Evolutionary conservation across 371 early-diverging fungal species (phyloP).

Genomic region (Mucor sp.): DNA sequence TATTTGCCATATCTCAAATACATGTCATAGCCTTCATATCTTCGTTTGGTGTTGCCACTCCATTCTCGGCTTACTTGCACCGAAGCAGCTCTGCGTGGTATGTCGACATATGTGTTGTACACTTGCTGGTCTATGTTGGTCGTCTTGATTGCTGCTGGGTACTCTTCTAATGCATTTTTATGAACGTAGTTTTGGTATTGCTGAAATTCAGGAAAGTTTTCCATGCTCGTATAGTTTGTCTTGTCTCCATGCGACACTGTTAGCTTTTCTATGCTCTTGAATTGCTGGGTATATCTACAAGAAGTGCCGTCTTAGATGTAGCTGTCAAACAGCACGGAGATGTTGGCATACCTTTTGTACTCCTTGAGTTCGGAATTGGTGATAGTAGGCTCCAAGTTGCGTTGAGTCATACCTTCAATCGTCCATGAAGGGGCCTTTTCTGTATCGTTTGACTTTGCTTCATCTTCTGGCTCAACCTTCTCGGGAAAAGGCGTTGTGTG

Average conservation of each 20-base stretch:
- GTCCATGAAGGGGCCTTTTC: conserved; percentile 38
- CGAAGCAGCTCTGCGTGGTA: conserved; percentile 48
- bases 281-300: conserved; percentile 57
- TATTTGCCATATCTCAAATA: conserved; percentile 47
- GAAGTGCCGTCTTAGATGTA: not conserved
- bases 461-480: conserved; percentile 22
- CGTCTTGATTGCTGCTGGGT: conserved; percentile 35
- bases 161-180: conserved; percentile 37
- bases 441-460: conserved; percentile 15
- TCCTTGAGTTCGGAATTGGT: conserved; percentile 54
- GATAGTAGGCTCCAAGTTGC: conserved; percentile 61
- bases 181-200: conserved; percentile 49
- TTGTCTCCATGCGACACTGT: conserved; percentile 35
- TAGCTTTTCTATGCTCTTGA: conserved; percentile 39
- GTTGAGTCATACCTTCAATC: conserved; percentile 54
- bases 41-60: conserved; percentile 37
- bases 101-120: conserved; percentile 48
- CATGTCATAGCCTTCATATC: conserved; percentile 53
- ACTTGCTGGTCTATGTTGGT: conserved; percentile 50
- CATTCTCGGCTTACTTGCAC: conserved; percentile 42
- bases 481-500: conserved; percentile 3
- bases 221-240: conserved; percentile 15
- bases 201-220: conserved; percentile 50
- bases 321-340: not conserved
- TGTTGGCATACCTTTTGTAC: conserved; percentile 52